Conservation (phyloP, 257 asterid genomes). For the Solanum arcanum region DNA sequence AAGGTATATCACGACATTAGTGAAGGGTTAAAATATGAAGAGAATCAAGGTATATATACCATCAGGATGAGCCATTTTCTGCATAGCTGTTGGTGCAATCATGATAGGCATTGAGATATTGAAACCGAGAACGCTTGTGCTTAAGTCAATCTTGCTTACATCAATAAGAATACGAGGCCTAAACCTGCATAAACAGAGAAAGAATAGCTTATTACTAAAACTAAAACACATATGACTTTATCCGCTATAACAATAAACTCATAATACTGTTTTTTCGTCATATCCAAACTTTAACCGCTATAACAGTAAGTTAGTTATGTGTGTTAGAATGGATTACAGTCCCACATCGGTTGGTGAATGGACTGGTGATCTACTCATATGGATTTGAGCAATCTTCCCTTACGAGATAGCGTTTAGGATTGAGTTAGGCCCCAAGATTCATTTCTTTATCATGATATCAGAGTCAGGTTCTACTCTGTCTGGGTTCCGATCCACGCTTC, state of each 20-base stretch:
- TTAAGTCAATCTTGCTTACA: conserved; percentile 77
- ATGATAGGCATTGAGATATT: conserved; percentile 96
- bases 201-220: background rate
- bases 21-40: background rate
- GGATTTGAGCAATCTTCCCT: background rate
- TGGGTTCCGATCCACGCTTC: background rate
- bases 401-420: background rate
- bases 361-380: background rate
- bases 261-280: background rate
- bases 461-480: background rate
- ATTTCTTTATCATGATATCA: background rate
- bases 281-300: background rate
- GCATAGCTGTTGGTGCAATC: conserved; percentile 91
- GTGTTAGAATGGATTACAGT: background rate
- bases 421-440: background rate
- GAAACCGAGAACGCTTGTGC: conserved; percentile 67
- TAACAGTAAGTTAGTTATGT: background rate
- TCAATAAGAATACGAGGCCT: conserved; percentile 93
- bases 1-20: background rate
- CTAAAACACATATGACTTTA: background rate
- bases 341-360: background rate
- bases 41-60: conserved; percentile 22
- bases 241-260: background rate
- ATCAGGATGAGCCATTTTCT: conserved; percentile 98
- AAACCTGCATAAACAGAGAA: conserved; percentile 44